phyloP scores from a whole-genome alignment of 805 yeast genomes.

The Debaryomyces hansenii region DNA sequence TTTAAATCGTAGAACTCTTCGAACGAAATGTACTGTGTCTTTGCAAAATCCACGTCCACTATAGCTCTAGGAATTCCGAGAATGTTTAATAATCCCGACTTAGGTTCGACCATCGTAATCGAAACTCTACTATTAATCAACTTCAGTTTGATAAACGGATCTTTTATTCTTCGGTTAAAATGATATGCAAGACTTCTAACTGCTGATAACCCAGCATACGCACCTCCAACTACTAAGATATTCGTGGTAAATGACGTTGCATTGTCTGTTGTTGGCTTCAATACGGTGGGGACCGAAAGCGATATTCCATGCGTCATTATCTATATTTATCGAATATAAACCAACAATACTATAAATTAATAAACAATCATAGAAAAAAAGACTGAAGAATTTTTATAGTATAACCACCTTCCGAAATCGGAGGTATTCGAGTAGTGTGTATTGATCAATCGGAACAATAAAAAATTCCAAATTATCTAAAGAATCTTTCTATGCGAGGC shows the following conservation, averaged over 20 bases:
- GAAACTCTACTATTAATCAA: conserved; percentile 13
- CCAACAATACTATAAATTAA: no score
- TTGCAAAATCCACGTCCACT: conserved; percentile 39
- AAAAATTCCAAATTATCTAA: no score
- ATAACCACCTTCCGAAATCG: no score
- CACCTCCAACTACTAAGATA: conserved; percentile 41
- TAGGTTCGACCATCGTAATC: conserved; percentile 40
- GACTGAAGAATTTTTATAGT: no score
- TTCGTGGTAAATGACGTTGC: conserved; percentile 27
- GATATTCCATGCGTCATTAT: not conserved
- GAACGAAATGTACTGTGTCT: conserved; percentile 35
- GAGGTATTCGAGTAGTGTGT: no score
- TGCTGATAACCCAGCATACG: conserved; percentile 42
- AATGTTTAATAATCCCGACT: conserved; percentile 39
- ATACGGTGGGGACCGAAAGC: not conserved
- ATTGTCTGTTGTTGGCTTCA: not conserved
- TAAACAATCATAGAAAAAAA: no score
- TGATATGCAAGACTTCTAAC: conserved; percentile 28
- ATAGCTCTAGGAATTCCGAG: conserved; percentile 41
- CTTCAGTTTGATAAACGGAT: not conserved
- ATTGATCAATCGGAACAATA: no score
- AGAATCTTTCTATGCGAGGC: no score
- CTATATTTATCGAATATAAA: no score
- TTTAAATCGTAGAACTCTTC: conserved; percentile 26
- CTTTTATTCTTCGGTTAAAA: conserved; percentile 11